These are phyloP conservation scores for Solanum hybrid DNA, from an alignment of 305 asterid genomes.

Conservation along the genomic window DNA sequence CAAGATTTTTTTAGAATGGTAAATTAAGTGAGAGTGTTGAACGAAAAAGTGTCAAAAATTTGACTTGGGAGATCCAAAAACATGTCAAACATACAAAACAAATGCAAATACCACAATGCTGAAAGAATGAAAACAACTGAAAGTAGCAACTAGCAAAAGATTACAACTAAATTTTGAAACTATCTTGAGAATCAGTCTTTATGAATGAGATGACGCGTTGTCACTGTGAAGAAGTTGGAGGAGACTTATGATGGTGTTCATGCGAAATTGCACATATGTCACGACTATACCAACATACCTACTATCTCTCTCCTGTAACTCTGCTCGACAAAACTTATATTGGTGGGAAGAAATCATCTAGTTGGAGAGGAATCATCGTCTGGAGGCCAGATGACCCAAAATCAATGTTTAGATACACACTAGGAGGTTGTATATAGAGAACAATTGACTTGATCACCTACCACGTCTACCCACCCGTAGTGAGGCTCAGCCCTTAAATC, in stretches of 20 bases:
- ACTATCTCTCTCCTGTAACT: no score
- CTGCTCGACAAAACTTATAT: no score
- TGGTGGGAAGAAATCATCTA: not conserved
- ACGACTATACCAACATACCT: not conserved
- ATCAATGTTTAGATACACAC: constrained; percentile 64
- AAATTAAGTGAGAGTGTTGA: not conserved
- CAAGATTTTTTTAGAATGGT: not conserved
- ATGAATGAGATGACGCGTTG: not conserved
- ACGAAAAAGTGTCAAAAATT: no score
- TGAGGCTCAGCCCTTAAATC: constrained; percentile 78
- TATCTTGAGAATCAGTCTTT: not conserved
- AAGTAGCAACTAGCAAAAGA: constrained; percentile 8
- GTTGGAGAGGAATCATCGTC: not conserved
- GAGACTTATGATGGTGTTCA: constrained; percentile 9
- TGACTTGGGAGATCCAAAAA: not conserved
- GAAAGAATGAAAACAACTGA: constrained; percentile 45
- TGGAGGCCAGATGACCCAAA: constrained; percentile 31
- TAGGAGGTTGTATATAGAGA: constrained; percentile 77
- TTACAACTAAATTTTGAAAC: constrained; percentile 4
- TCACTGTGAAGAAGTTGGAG: not conserved
- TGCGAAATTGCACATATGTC: not conserved
- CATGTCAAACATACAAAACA: not conserved
- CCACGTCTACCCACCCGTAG: constrained; percentile 96
- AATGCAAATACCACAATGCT: constrained; percentile 6
- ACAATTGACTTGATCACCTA: constrained; percentile 74